These are phyloP conservation scores for Taphrina flavorubra DNA, from an alignment of 1,139 yeast species.

Conservation along the genomic window DNA sequence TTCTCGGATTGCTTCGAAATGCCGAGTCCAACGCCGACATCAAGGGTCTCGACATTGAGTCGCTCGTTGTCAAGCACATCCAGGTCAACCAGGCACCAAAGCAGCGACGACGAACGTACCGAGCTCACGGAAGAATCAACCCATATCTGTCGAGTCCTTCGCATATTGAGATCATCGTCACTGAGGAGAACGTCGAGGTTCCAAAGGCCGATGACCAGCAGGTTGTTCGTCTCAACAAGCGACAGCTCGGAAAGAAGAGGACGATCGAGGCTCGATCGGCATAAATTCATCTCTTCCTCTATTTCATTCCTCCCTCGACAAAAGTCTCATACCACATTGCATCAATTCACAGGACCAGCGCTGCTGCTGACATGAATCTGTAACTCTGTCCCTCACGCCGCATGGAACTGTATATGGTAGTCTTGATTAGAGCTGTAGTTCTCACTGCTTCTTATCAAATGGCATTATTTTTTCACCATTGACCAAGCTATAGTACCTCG, in stretches of 20 bases:
- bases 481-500: too few relatives aligned
- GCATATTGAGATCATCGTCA: conserved; percentile 95
- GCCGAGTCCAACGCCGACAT: conserved; percentile 98
- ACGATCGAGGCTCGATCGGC: conserved; percentile 38
- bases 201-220: conserved; percentile 79
- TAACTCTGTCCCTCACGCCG: background rate
- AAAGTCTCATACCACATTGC: conserved; percentile 9
- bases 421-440: conserved; percentile 6
- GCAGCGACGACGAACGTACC: conserved; percentile 99
- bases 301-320: background rate
- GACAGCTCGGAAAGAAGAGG: conserved; percentile 40
- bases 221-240: conserved; percentile 39
- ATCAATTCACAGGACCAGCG: background rate
- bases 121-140: conserved; percentile 99
- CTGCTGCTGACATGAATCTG: background rate
- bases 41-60: conserved; percentile 95
- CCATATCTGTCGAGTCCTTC: conserved; percentile 98
- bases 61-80: conserved; percentile 94
- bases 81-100: conserved; percentile 99
- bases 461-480: conserved; percentile 1
- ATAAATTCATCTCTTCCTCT: conserved; percentile 4
- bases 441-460: conserved; percentile 3
- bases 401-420: conserved; percentile 2
- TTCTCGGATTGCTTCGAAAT: conserved; percentile 92
- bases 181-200: conserved; percentile 94